phyloP scores from a whole-genome alignment of 495 filamentous ascomycete genomes.

The Pseudomonodictys pantanalensis region DNA sequence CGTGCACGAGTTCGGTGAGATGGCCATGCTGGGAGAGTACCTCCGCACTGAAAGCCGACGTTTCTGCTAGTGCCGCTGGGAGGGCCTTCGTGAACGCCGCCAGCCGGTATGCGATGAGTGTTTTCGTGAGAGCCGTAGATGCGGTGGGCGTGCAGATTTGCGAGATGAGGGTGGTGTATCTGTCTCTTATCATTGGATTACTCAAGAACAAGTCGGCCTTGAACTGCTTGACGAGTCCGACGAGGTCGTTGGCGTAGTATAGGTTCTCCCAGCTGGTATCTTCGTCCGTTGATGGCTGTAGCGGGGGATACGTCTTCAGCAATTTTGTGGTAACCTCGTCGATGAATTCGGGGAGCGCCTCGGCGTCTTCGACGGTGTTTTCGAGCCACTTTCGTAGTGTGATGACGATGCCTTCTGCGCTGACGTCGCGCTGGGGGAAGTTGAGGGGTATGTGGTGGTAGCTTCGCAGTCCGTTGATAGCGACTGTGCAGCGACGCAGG shows the following conservation, averaged over 20 bases:
- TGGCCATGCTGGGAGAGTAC: constrained; percentile 8
- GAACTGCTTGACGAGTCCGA: neutral
- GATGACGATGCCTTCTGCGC: constrained; percentile 18
- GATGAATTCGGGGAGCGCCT: constrained; percentile 1
- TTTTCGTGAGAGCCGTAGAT: constrained; percentile 9
- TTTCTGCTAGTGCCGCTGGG: neutral
- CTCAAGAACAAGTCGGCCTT: constrained; percentile 6
- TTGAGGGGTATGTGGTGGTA: neutral
- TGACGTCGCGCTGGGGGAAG: constrained; percentile 4
- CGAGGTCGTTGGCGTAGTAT: neutral
- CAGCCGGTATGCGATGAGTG: constrained; percentile 21
- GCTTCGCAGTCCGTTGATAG: constrained; percentile 36
- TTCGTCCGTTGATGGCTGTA: neutral
- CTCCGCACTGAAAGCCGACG: constrained; percentile 34
- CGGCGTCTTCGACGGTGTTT: constrained; percentile 9
- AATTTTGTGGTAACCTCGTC: neutral
- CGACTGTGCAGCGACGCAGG: constrained; percentile 43
- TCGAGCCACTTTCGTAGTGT: constrained; percentile 25
- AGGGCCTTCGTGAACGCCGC: constrained; percentile 11
- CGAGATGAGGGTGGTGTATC: constrained; percentile 22
- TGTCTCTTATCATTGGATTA: constrained; percentile 20
- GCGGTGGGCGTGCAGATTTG: neutral
- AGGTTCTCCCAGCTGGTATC: neutral
- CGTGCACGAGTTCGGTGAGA: constrained; percentile 16
- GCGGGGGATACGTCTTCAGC: neutral